These are phyloP conservation scores for Ogataea haglerorum DNA, from an alignment of 805 yeast genomes.

Conservation along the genomic window DNA sequence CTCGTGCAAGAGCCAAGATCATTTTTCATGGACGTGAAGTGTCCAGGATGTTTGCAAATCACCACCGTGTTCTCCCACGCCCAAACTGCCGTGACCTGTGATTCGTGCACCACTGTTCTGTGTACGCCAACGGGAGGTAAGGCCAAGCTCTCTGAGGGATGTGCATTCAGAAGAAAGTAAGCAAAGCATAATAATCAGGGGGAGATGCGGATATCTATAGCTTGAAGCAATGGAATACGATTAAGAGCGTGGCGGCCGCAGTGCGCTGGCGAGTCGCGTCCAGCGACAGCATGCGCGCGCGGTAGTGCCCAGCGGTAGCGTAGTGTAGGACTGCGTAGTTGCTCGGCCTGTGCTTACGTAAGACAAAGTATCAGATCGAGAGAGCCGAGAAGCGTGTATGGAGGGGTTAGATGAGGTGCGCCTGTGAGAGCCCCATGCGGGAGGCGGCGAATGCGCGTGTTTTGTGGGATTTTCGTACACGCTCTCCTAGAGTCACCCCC, in stretches of 20 bases:
- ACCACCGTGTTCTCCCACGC: constrained; percentile 99
- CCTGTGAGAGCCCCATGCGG: too few species aligned
- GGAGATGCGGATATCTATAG: constrained; percentile 8
- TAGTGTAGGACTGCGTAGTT: too few species aligned
- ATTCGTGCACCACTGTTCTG: constrained; percentile 95
- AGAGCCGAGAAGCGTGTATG: too few species aligned
- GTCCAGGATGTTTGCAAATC: constrained; percentile 99
- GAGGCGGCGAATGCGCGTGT: too few species aligned
- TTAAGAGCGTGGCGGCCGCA: neutral
- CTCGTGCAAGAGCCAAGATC: constrained; percentile 98
- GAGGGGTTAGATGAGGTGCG: too few species aligned
- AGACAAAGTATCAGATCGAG: too few species aligned
- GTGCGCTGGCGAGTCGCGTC: neutral
- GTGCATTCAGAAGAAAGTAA: constrained; percentile 99
- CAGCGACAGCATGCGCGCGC: neutral
- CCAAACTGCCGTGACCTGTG: constrained; percentile 99
- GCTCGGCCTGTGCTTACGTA: too few species aligned
- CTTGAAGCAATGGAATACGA: constrained; percentile 13
- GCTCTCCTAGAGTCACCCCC: too few species aligned
- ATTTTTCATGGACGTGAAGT: constrained; percentile 99
- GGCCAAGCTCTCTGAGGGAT: constrained; percentile 99
- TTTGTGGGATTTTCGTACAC: too few species aligned
- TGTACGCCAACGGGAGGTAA: constrained; percentile 99
- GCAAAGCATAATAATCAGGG: constrained; percentile 14
- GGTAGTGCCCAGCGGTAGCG: neutral